Percentiles rank a stretch among this genome's conserved stretches.
Evolutionary conservation across 768 basidiomycete genomes (phyloP).

Genomic region (Suillus subaureus): DNA sequence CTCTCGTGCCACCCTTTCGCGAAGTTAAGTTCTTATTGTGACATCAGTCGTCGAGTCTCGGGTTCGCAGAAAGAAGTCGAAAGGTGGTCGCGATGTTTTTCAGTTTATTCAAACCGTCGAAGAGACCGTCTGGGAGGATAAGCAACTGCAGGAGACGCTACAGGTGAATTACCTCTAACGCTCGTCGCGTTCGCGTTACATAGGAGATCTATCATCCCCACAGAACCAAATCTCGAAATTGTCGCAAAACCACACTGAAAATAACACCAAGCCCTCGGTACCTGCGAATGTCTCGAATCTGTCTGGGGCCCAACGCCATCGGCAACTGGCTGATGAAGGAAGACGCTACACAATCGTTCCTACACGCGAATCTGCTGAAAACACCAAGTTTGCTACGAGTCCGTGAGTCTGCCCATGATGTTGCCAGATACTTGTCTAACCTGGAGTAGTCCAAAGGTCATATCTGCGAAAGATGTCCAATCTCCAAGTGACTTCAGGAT

Average conservation of each 20-base stretch:
- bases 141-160: slow-evolving; percentile 54
- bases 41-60: slow-evolving; percentile 63
- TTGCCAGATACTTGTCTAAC: background rate
- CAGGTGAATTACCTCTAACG: slow-evolving; percentile 48
- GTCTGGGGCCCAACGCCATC: slow-evolving; percentile 16
- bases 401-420: slow-evolving; percentile 38
- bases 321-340: slow-evolving; percentile 39
- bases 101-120: slow-evolving; percentile 84
- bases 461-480: slow-evolving; percentile 52
- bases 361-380: slow-evolving; percentile 25
- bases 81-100: slow-evolving; percentile 60
- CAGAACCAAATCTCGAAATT: slow-evolving; percentile 63
- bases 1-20: slow-evolving; percentile 15
- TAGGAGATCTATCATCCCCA: background rate
- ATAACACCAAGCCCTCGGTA: slow-evolving; percentile 16
- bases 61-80: slow-evolving; percentile 62
- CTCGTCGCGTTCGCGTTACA: background rate
- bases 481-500: slow-evolving; percentile 55
- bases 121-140: slow-evolving; percentile 66
- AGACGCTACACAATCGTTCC: slow-evolving; percentile 56
- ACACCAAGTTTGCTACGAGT: slow-evolving; percentile 27
- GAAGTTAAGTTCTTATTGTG: slow-evolving; percentile 16
- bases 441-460: slow-evolving; percentile 52
- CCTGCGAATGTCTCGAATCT: slow-evolving; percentile 18
- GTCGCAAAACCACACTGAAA: slow-evolving; percentile 40